Conservation (phyloP, 2,329 filamentous ascomycete genomes). For the Sarocladium kiliense region DNA sequence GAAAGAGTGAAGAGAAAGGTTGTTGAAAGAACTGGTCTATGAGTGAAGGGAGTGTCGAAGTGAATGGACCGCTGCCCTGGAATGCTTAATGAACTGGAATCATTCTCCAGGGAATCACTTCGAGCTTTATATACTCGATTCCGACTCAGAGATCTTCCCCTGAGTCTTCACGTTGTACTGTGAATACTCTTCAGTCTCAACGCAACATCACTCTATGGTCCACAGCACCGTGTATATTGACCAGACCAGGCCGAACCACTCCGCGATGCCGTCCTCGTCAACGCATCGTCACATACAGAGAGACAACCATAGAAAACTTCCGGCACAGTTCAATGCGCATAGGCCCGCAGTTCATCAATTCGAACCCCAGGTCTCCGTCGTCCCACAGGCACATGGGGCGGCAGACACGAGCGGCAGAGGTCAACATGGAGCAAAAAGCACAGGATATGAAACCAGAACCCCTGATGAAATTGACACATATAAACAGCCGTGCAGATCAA, state of each 20-base stretch:
- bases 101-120: background rate
- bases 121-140: background rate
- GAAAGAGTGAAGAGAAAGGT: background rate
- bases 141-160: background rate
- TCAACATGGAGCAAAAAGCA: background rate
- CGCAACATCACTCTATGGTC: background rate
- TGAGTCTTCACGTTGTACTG: background rate
- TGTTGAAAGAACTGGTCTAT: background rate
- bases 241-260: background rate
- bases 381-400: background rate
- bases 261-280: background rate
- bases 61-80: conserved; percentile 5
- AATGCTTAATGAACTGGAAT: background rate
- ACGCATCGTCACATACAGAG: background rate
- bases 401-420: background rate
- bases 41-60: background rate
- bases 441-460: background rate
- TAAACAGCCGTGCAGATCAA: background rate
- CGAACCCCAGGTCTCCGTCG: background rate
- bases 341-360: background rate
- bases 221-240: background rate
- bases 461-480: background rate
- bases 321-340: background rate
- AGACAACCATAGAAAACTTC: background rate
- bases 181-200: background rate